Evolutionary conservation across 202 grass and related monocot species (phyloP), one percentile per base, ranked within the genome.

Genomic region (Panicum hallii): DNA sequence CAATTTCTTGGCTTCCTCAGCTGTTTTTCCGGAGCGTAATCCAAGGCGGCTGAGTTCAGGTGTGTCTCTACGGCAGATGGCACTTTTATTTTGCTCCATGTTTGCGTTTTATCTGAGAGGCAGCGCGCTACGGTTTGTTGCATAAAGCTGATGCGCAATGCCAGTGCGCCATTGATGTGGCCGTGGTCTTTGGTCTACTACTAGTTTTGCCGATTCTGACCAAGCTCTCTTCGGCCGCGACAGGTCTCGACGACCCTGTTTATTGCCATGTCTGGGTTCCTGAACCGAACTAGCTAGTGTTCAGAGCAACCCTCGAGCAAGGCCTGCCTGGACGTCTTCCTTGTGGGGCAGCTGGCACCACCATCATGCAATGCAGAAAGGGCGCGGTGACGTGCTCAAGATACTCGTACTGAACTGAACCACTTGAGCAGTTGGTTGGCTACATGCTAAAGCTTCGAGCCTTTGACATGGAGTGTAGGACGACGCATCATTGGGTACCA

Each of bases 401-500:
- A 47, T 30, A 12, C 79, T 12, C 75, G 13, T 11, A 23, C 54
- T 13, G 53, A 41, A 34, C 22, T 14, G n/a, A 65, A 40, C 23
- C 58, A 49, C 43, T 65, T 2, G 77, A n/a, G 34, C 12, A 68
- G 7, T 28, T 20, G 19, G 19, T 54, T 66, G 63, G 19, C 54
- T 42, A 34, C 2, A 32, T 1, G 32, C 32, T 32, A 32, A 0
- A 32, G 26, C 55, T 1, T n/a, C 4, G 22, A 4, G 9, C 10
- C 30, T 46, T 78, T n/a, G 56, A 77, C 56, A 77, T 7, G 67
- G 5, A 26, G 41, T 1, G n/a, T 55, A 38, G 72, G 49, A 40
- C 50, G 50, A 75, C 72, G 9, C 52, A 75, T 57, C 53, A 26
- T 43, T 76, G 53, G 52, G 40, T 60, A 38, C 30, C 63, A 19